phyloP scores from a whole-genome alignment of 2,329 filamentous ascomycete genomes.

The Clonostachys rosea region DNA sequence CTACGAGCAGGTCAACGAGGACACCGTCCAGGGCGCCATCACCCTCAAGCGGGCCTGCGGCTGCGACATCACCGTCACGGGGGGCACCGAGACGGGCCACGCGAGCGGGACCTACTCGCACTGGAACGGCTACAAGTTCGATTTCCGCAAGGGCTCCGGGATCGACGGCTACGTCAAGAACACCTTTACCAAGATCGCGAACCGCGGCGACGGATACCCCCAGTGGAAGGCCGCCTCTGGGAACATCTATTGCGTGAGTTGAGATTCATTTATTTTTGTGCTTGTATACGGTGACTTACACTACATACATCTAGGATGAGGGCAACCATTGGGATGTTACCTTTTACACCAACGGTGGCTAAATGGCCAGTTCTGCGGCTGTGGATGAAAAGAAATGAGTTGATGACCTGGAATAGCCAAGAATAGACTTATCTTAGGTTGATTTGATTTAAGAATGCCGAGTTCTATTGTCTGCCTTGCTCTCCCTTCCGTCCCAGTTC shows the following conservation, averaged over 20 bases:
- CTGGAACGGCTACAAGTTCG: slow-evolving; percentile 14
- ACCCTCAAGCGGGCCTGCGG: slow-evolving; percentile 14
- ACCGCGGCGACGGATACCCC: slow-evolving; percentile 10
- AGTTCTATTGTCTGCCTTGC: background rate
- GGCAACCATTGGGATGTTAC: slow-evolving; percentile 13
- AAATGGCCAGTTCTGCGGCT: background rate
- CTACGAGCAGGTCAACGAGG: slow-evolving; percentile 12
- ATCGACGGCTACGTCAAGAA: slow-evolving; percentile 11
- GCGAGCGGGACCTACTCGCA: slow-evolving; percentile 11
- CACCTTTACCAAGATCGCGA: slow-evolving; percentile 10
- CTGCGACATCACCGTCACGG: slow-evolving; percentile 11
- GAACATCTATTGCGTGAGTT: slow-evolving; percentile 16
- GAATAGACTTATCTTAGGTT: background rate
- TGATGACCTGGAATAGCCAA: background rate
- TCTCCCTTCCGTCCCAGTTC: no score
- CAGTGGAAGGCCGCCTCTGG: slow-evolving; percentile 14
- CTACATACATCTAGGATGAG: slow-evolving; percentile 7
- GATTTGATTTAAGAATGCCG: background rate
- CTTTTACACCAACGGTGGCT: slow-evolving; percentile 7
- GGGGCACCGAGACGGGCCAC: slow-evolving; percentile 15
- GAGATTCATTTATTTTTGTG: background rate
- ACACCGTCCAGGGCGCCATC: slow-evolving; percentile 13
- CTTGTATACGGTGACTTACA: slow-evolving; percentile 1
- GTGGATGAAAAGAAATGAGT: background rate
- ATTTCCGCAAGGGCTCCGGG: slow-evolving; percentile 10